Conservation (phyloP, 306 rosid genomes). For the Benincasa hispida region DNA sequence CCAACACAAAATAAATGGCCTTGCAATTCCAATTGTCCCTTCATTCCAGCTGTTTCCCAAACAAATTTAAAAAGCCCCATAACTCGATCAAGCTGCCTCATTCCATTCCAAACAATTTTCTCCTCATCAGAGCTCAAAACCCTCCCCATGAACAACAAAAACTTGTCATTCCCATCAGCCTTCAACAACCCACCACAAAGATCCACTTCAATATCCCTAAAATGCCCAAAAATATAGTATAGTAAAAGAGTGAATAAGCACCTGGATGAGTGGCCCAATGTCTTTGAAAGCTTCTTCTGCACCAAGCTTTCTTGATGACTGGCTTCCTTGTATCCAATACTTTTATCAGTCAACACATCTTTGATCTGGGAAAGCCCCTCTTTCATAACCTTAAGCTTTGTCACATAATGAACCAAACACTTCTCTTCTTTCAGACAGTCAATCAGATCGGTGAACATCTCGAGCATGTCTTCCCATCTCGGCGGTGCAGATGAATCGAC, state of each 20-base stretch:
- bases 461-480: slow-evolving; percentile 77
- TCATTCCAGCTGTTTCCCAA: slow-evolving; percentile 72
- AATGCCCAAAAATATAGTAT: slow-evolving; percentile 50
- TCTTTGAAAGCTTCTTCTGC: slow-evolving; percentile 68
- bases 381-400: slow-evolving; percentile 63
- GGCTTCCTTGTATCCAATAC: slow-evolving; percentile 59
- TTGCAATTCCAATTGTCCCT: slow-evolving; percentile 52
- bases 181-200: slow-evolving; percentile 50
- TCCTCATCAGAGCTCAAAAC: slow-evolving; percentile 63
- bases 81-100: slow-evolving; percentile 67
- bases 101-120: slow-evolving; percentile 52
- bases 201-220: slow-evolving; percentile 64
- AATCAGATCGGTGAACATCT: slow-evolving; percentile 67
- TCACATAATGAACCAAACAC: slow-evolving; percentile 24
- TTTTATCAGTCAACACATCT: slow-evolving; percentile 49
- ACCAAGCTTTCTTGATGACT: slow-evolving; percentile 53
- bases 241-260: slow-evolving; percentile 73
- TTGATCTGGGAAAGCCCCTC: slow-evolving; percentile 75
- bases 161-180: slow-evolving; percentile 21
- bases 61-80: slow-evolving; percentile 69
- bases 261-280: slow-evolving; percentile 67
- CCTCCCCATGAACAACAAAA: slow-evolving; percentile 61
- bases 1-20: slow-evolving; percentile 86
- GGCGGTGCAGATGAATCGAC: slow-evolving; percentile 20
- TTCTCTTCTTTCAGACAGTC: slow-evolving; percentile 37